Conservation (phyloP, 2,329 filamentous ascomycete genomes). For the Diaporthe nobilis region DNA sequence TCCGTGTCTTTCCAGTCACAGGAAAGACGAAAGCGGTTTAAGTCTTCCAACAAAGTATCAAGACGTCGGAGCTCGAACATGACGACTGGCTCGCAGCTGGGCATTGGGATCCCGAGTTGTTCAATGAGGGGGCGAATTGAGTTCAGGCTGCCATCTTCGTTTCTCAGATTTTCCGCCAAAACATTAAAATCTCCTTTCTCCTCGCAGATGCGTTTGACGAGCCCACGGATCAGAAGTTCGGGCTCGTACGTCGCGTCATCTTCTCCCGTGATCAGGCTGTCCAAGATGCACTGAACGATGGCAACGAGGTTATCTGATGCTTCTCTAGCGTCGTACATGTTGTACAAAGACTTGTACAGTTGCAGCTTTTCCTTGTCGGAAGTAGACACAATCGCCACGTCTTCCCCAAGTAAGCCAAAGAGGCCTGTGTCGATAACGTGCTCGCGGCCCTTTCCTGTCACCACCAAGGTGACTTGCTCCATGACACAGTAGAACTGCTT, state of each 20-base stretch:
- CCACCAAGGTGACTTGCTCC: background rate
- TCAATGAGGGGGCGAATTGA: background rate
- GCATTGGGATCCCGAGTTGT: background rate
- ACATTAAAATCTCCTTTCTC: background rate
- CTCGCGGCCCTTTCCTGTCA: background rate
- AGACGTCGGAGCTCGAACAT: background rate
- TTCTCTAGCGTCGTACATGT: background rate
- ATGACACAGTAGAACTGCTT: background rate
- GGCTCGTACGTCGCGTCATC: background rate
- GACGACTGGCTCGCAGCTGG: background rate
- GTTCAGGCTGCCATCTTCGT: background rate
- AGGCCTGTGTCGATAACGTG: background rate
- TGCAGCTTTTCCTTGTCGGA: background rate
- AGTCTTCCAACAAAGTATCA: background rate
- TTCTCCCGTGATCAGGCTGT: background rate
- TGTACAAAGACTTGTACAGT: background rate
- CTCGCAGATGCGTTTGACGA: background rate
- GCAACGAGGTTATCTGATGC: background rate
- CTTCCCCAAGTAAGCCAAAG: background rate
- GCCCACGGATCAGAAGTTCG: background rate
- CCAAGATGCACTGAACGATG: background rate
- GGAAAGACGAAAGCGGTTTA: background rate
- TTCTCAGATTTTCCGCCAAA: background rate
- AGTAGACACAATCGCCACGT: background rate
- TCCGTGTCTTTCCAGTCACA: no score